phyloP scores from a whole-genome alignment of 2,329 filamentous ascomycete genomes.

The Colletotrichum higginsianum region DNA sequence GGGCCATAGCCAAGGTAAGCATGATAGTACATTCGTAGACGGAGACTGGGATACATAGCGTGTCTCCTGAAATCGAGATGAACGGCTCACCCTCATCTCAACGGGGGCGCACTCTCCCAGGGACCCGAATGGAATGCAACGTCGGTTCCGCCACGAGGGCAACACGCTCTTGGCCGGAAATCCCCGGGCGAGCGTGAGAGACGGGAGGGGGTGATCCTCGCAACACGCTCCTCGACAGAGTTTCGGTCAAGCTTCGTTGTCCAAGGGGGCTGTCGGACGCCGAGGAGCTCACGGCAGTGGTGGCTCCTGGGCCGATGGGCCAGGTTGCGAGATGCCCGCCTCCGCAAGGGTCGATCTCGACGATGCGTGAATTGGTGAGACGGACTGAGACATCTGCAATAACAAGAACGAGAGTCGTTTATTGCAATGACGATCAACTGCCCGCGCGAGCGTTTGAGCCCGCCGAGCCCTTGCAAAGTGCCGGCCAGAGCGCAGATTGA shows the following conservation, averaged over 20 bases:
- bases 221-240: conserved; percentile 25
- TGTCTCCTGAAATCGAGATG: conserved; percentile 34
- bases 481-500: neutral
- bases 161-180: conserved; percentile 4
- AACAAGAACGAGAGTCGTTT: conserved; percentile 10
- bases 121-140: conserved; percentile 36
- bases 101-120: conserved; percentile 21
- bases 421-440: conserved; percentile 25
- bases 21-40: neutral
- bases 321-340: conserved; percentile 37
- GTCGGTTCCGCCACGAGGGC: conserved; percentile 18
- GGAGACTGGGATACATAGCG: conserved; percentile 6
- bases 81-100: conserved; percentile 38
- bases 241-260: conserved; percentile 10
- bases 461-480: conserved; percentile 1
- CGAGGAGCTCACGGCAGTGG: neutral
- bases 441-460: conserved; percentile 2
- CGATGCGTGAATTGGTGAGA: conserved; percentile 21
- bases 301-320: neutral
- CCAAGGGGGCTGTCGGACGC: neutral
- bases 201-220: conserved; percentile 12
- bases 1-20: neutral
- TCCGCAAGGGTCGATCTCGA: conserved; percentile 18
- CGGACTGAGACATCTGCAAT: conserved; percentile 34
- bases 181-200: conserved; percentile 2